Evolutionary conservation across 495 filamentous ascomycete species (phyloP), one percentile per base, ranked within the genome.

Genomic region (Terfezia claveryi): DNA sequence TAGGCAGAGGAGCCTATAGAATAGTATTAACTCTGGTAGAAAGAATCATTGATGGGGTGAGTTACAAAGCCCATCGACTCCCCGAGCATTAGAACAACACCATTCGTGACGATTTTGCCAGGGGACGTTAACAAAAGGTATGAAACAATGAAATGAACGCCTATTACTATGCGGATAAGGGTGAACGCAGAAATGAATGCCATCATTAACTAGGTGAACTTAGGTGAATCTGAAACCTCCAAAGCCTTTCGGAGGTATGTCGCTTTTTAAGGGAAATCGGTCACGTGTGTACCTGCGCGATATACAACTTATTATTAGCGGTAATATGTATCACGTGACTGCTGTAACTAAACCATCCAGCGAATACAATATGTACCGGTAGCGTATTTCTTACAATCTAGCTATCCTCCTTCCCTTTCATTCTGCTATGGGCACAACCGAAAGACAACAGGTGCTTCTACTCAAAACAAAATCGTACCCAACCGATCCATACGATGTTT

Each of bases 391-490:
- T 32, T 32, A 7, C 27, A 4, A 32, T 32, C 7, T 32, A 32
- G 27, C 7, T 5, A 32, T 32, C 27, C 27, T 32, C 27, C 27
- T 32, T 7, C 27, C 27, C 27, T 32, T 32, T 32, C 27, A 32
- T 32, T 32, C 27, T 32, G 27, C 27, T 7, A 32, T 32, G 27
- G 27, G 27, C 27, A 7, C 27, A 32, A 4, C 27, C 27, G 27
- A 32, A 32, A 7, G 49, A 23, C 41, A 46, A 20, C 41, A 46
- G 17, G 41, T 94, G 36, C 73, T 93, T 38, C 76, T 96, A 17
- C 77, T 96, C 54, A 96, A 96, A 68, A 93, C 87, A 9, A 80
- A 76, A 64, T 93, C 87, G 2, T 72, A 69, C 2, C 86, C 87
- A 0, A 71, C 70, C 10, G 89, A 96, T 67, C 73, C 76, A 32